Evolutionary conservation across 495 filamentous ascomycete species (phyloP).

Genomic region (Parathielavia appendiculata): DNA sequence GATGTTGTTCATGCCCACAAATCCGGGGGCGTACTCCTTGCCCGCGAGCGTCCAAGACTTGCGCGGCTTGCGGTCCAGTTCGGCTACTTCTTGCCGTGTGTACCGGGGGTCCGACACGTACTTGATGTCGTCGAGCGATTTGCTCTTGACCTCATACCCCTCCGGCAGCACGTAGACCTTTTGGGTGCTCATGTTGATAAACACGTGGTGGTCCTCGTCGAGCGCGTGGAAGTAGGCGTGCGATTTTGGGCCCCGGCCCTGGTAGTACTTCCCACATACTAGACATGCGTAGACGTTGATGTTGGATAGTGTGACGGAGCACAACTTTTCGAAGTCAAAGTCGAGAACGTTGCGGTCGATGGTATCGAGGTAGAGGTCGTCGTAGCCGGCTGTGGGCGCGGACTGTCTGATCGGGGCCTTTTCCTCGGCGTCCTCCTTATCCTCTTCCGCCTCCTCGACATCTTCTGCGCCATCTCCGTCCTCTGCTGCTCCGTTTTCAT

Average conservation of each 20-base stretch:
- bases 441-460: no score
- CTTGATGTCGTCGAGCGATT: slow-evolving; percentile 97
- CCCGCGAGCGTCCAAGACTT: slow-evolving; percentile 72
- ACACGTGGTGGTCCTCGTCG: slow-evolving; percentile 92
- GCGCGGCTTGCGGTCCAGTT: slow-evolving; percentile 72
- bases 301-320: slow-evolving; percentile 89
- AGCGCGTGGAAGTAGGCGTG: slow-evolving; percentile 97
- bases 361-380: slow-evolving; percentile 95
- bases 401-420: slow-evolving; percentile 56
- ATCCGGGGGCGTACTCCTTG: slow-evolving; percentile 83
- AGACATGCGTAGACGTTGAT: slow-evolving; percentile 99
- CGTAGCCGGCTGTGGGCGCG: slow-evolving; percentile 81
- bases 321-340: slow-evolving; percentile 98
- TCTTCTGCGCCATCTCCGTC: slow-evolving; percentile 17
- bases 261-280: slow-evolving; percentile 96
- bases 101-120: slow-evolving; percentile 94
- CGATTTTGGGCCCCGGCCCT: slow-evolving; percentile 87
- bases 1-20: slow-evolving; percentile 99
- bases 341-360: slow-evolving; percentile 85
- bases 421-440: slow-evolving; percentile 46
- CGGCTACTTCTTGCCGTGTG: slow-evolving; percentile 67
- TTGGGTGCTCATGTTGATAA: slow-evolving; percentile 93
- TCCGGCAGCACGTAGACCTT: slow-evolving; percentile 95
- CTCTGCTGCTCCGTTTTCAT: not conserved
- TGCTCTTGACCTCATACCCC: slow-evolving; percentile 93